Base-by-base conservation (phyloP, 1,284 basidiomycete species). In the Coriolopsis trogii region DNA sequence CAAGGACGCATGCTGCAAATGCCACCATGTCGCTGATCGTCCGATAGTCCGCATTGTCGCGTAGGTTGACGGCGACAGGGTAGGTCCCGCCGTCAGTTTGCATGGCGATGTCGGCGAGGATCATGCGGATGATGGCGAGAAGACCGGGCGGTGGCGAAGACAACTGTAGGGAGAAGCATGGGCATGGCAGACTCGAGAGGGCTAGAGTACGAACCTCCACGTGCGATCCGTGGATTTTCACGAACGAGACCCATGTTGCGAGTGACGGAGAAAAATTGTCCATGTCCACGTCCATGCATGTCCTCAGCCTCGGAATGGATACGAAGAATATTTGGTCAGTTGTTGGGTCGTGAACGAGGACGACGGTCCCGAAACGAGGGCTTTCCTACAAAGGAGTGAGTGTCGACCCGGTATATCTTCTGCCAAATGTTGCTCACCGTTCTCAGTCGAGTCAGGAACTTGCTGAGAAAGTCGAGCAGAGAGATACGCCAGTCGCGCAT, bases 1-100 rank as follows among this genome's bases (percentile, higher is more conserved):
- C 82, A 30, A 85, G 73, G 20, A 84, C 62, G 25, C 81, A 56
- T 3, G 75, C 82, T 8, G 81, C 79, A 2, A 85, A 67, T 28
- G 81, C 76, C 33, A 84, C 64, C 13, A 73, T 47, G n/a, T 63
- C 59, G 1, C 52, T 50, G 12, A 53, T 39, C 8, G 45, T 47
- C 8, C 38, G 52, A 12, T 37, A 28, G 20, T 36, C n/a, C n/a
- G n/a, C 41, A 16, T 41, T 43, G 4, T 41, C 37, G 9, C 44
- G n/a, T 29, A 50, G 29, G 2, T 36, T 18, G 15, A 49, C 16
- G 6, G 25, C 20, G 7, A 12, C 3, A 2, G 36, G 20, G 2
- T 31, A 12, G 24, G 12, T 10, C 18, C 16, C 21, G n/a, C n/a
- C n/a, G n/a, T n/a, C n/a, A n/a, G n/a, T n/a, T 8, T 36, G 16